phyloP scores from a whole-genome alignment of 768 basidiomycete genomes.

The Calvatia gigantea region DNA sequence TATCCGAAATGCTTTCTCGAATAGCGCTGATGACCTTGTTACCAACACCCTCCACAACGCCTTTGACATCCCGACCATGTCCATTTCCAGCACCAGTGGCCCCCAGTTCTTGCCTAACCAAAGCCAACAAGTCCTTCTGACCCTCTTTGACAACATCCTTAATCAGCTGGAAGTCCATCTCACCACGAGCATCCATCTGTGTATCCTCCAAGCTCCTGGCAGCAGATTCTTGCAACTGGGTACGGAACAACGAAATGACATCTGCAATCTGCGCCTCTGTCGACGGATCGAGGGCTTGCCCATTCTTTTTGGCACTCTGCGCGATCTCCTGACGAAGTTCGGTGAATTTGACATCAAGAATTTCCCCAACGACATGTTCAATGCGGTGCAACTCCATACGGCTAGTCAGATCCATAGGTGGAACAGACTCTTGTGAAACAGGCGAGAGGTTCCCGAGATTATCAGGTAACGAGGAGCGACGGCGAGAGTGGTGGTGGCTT shows the following conservation, averaged over 20 bases:
- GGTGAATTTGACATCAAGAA: slow-evolving; percentile 69
- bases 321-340: slow-evolving; percentile 39
- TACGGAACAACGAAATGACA: slow-evolving; percentile 62
- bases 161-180: slow-evolving; percentile 76
- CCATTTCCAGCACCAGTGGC: slow-evolving; percentile 34
- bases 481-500: slow-evolving; percentile 33
- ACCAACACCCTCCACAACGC: slow-evolving; percentile 56
- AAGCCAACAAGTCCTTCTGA: slow-evolving; percentile 54
- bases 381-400: slow-evolving; percentile 58
- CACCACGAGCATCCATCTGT: slow-evolving; percentile 69
- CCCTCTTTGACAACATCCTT: slow-evolving; percentile 66
- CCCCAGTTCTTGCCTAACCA: slow-evolving; percentile 59
- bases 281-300: slow-evolving; percentile 33
- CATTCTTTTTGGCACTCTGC: slow-evolving; percentile 22
- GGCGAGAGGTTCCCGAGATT: slow-evolving; percentile 45
- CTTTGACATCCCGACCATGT: slow-evolving; percentile 30
- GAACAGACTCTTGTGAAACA: slow-evolving; percentile 39
- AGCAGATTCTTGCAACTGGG: slow-evolving; percentile 64
- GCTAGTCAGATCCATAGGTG: slow-evolving; percentile 45
- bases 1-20: slow-evolving; percentile 53
- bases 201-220: slow-evolving; percentile 54
- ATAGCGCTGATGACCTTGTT: slow-evolving; percentile 57
- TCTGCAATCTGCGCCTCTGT: slow-evolving; percentile 64
- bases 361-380: slow-evolving; percentile 56
- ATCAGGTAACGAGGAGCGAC: slow-evolving; percentile 57